Percentiles rank a stretch among this genome's conserved stretches.
Conservation (phyloP, 2,329 filamentous ascomycete genomes). For the Metarhizium guizhouense region DNA sequence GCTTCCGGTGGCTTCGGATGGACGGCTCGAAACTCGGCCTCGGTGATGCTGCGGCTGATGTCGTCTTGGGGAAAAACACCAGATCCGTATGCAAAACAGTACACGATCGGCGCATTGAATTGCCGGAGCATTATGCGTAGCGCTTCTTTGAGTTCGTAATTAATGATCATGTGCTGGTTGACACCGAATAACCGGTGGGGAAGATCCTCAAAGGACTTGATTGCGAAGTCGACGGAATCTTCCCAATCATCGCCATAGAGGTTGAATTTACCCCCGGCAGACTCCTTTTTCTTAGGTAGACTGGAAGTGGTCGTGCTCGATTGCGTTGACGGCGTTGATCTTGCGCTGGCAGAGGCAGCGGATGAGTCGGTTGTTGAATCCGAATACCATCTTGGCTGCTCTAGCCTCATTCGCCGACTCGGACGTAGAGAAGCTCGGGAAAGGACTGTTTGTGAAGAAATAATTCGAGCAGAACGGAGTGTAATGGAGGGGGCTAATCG, state of each 20-base stretch:
- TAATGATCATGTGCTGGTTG: slow-evolving; percentile 94
- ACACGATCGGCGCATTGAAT: slow-evolving; percentile 87
- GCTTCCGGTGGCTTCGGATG: slow-evolving; percentile 77
- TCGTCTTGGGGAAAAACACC: slow-evolving; percentile 82
- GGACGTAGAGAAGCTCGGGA: slow-evolving; percentile 6
- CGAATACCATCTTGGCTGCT: slow-evolving; percentile 6
- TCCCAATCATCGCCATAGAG: slow-evolving; percentile 34
- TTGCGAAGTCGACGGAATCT: slow-evolving; percentile 30
- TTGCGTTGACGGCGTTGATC: slow-evolving; percentile 2
- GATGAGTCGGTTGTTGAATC: background rate
- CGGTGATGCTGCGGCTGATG: slow-evolving; percentile 43
- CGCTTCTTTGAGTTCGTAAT: slow-evolving; percentile 89
- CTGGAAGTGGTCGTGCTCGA: slow-evolving; percentile 8
- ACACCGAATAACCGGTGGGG: slow-evolving; percentile 63
- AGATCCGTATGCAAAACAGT: slow-evolving; percentile 95
- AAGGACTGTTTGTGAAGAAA: slow-evolving; percentile 5
- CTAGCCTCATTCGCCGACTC: slow-evolving; percentile 1
- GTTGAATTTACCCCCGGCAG: slow-evolving; percentile 22
- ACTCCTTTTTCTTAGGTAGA: slow-evolving; percentile 12
- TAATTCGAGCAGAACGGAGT: slow-evolving; percentile 10
- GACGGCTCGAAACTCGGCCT: slow-evolving; percentile 51
- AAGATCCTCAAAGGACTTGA: slow-evolving; percentile 35
- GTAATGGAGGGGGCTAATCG: slow-evolving; percentile 12
- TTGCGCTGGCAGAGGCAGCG: background rate
- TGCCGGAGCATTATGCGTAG: slow-evolving; percentile 81